Conservation (phyloP, 805 yeast genomes). For the Candida andamanensis region DNA sequence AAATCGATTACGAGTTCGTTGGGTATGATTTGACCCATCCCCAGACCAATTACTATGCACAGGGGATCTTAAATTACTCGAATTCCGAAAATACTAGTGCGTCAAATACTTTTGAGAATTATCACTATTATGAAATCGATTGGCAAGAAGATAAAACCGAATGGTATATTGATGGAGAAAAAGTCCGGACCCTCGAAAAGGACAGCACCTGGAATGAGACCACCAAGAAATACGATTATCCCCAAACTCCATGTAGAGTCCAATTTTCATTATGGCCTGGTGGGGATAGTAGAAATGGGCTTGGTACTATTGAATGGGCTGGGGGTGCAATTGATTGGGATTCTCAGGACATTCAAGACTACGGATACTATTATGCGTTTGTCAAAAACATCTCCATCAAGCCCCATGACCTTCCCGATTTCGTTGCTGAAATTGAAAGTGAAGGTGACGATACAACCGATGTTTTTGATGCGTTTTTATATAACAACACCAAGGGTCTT, state of each 20-base stretch:
- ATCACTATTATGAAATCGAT: slow-evolving; percentile 72
- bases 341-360: slow-evolving; percentile 60
- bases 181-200: slow-evolving; percentile 60
- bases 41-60: slow-evolving; percentile 77
- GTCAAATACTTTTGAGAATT: slow-evolving; percentile 58
- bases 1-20: slow-evolving; percentile 82
- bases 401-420: slow-evolving; percentile 70
- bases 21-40: slow-evolving; percentile 66
- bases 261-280: slow-evolving; percentile 79
- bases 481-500: slow-evolving; percentile 41
- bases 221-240: slow-evolving; percentile 48
- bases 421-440: slow-evolving; percentile 25
- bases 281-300: slow-evolving; percentile 49
- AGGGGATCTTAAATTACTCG: slow-evolving; percentile 66
- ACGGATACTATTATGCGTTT: slow-evolving; percentile 78
- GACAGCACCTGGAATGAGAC: slow-evolving; percentile 62
- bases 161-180: slow-evolving; percentile 71
- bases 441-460: slow-evolving; percentile 36
- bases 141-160: slow-evolving; percentile 69
- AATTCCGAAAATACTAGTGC: slow-evolving; percentile 44
- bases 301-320: slow-evolving; percentile 76
- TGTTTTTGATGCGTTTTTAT: slow-evolving; percentile 44
- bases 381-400: slow-evolving; percentile 56
- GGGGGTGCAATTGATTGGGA: slow-evolving; percentile 88
- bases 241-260: slow-evolving; percentile 71